Base-by-base conservation (phyloP, 768 basidiomycete genomes). In the Scleroderma citrinum region DNA sequence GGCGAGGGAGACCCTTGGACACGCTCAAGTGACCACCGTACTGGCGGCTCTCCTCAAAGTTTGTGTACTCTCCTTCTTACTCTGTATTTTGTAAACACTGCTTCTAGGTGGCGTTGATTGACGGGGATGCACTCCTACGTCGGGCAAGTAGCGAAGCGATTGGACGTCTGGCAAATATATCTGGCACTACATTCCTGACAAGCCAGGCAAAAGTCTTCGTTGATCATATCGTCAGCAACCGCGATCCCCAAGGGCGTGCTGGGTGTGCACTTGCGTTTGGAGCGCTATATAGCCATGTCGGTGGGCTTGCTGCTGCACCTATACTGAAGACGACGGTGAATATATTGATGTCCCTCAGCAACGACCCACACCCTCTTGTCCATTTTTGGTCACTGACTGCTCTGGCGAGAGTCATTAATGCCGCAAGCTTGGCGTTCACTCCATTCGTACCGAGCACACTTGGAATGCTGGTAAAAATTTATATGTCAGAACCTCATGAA, bases 261-360 rank as follows among this genome's bases (percentile, higher is more conserved):
- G 96, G 96, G 0, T 97, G 93, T 62, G 92, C 93, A 0, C 69
- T 93, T 32, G 87, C 94, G 0, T 92, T 98, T 59, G 92, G 92
- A 12, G 80, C 92, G 12, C 90, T 98, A 32, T 95, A 96, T 65
- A 81, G 78, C 38, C 80, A 91, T 59, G 92, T 97, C 43, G 96
- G 96, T 7, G 89, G 92, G 35, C 76, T 98, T n/a, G 91, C 90
- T 11, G 95, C 93, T 7, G 92, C 92, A 0, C 91, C 96, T 0
- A 76, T 97, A 14, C 76, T 98, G 51, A 98, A 97, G 67, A 96
- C 94, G 1, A 92, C 94, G 0, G 88, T 95, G 53, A 93, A 96
- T 61, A 84, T 98, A 39, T 75, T 97, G 32, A 90, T 95, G 82
- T 95, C 94, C 0, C 78, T 99, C 17, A 83, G 87, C 65, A 93